Conservation (phyloP, 805 yeast genomes). For the Spathaspora passalidarum region DNA sequence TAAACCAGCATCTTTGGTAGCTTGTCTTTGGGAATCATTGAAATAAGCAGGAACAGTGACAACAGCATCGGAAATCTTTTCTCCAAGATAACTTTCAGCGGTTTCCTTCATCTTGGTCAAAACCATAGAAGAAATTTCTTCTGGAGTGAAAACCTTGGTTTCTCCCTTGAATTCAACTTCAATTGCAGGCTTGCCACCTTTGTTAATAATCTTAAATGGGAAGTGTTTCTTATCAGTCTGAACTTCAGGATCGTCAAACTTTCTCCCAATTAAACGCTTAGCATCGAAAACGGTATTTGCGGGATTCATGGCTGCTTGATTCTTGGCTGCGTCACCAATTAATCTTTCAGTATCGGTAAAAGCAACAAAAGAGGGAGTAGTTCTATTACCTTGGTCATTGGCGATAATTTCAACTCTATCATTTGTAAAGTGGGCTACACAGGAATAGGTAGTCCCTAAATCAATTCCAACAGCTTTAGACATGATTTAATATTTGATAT, state of each 20-base stretch:
- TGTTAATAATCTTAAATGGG: slow-evolving; percentile 79
- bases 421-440: slow-evolving; percentile 73
- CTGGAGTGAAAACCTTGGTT: slow-evolving; percentile 83
- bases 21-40: slow-evolving; percentile 44
- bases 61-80: slow-evolving; percentile 59
- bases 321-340: slow-evolving; percentile 97
- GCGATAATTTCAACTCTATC: slow-evolving; percentile 94
- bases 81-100: slow-evolving; percentile 88
- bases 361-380: slow-evolving; percentile 95
- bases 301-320: slow-evolving; percentile 98
- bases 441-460: slow-evolving; percentile 96
- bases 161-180: slow-evolving; percentile 89
- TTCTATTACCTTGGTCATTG: slow-evolving; percentile 98
- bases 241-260: slow-evolving; percentile 74
- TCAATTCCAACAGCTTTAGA: slow-evolving; percentile 71
- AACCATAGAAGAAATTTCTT: slow-evolving; percentile 92
- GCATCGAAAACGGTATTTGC: slow-evolving; percentile 91
- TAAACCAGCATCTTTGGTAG: slow-evolving; percentile 43
- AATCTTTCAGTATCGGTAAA: slow-evolving; percentile 94
- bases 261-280: slow-evolving; percentile 89
- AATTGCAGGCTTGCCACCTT: slow-evolving; percentile 82
- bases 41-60: slow-evolving; percentile 44
- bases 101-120: slow-evolving; percentile 89
- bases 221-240: slow-evolving; percentile 79
- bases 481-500: slow-evolving; percentile 9